Evolutionary conservation across 306 rosid species (phyloP), one percentile per base, ranked within the genome.

Genomic region (Ochetophila trinervis): DNA sequence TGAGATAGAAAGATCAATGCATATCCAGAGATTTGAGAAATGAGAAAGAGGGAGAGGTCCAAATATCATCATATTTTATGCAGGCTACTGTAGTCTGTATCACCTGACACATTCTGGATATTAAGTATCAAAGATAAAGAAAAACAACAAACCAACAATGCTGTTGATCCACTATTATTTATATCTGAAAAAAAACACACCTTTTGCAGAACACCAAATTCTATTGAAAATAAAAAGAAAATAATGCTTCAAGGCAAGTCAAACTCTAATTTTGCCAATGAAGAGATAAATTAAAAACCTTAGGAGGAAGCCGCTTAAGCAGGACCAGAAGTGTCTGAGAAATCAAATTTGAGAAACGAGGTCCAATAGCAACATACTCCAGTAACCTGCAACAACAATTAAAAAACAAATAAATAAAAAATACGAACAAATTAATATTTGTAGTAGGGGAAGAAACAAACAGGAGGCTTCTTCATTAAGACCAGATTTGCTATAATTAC

Each of bases 281-380:
- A 60, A 47, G 58, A 57, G 71, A 11, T 24, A 35, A 37, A 56
- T 56, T 23, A 70, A 21, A 32, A 79, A 94, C 99, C 96, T 94
- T 87, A 30, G 99, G 91, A 78, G 99, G 99, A 73, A 85, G 86
- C 56, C 88, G 88, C 85, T 94, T 90, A 73, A 94, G 95, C 60
- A 94, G 75, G 52, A 90, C 86, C 81, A 94, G 15, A 54, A 94
- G 84, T 21, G 99, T 89, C 80, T 90, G 97, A 60, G 95, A 86
- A 65, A 90, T 82, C 75, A 83, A 47, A 77, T 90, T 94, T 59
- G 99, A 94, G 80, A 94, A 94, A 42, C 97, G 95, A 19, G 99
- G 97, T 67, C 99, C 97, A 79, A 94, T 90, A 50, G 91, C 74
- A 19, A 88, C 80, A 80, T 94, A 86, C 86, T 94, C 99, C 65